A percentile compares a stretch with the other conserved stretches of the same genome.
These are phyloP conservation scores for Debaryomycetaceae sp. DNA, from an alignment of 1,139 yeast species.

Conservation along the genomic window DNA sequence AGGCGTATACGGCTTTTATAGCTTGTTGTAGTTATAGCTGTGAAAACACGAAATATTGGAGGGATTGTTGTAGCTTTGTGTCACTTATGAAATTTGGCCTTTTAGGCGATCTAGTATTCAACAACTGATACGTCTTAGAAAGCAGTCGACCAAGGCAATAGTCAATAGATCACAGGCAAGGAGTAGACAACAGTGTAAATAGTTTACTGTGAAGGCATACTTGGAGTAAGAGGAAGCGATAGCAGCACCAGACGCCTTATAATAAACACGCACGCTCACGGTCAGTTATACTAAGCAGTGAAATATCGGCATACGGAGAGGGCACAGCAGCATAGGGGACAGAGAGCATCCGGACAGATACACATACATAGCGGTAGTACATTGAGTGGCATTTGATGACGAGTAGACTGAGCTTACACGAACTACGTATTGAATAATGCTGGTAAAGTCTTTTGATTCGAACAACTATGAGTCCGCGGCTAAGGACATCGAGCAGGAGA, in stretches of 20 bases:
- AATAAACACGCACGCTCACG: background rate
- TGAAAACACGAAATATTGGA: background rate
- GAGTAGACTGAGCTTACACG: background rate
- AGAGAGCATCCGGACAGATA: background rate
- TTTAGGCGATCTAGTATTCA: background rate
- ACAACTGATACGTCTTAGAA: background rate
- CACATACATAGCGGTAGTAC: background rate
- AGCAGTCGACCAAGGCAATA: background rate
- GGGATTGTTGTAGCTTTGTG: background rate
- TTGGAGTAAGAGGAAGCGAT: background rate
- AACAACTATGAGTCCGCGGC: constrained; percentile 39
- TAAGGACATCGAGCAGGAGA: constrained; percentile 51
- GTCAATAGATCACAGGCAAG: background rate
- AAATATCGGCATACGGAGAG: background rate
- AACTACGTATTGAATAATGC: background rate
- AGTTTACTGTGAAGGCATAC: background rate
- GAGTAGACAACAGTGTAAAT: background rate
- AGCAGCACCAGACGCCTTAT: background rate
- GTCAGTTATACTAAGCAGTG: background rate
- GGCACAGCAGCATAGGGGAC: background rate
- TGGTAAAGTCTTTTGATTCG: background rate
- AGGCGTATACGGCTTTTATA: constrained; percentile 41
- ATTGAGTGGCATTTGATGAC: background rate
- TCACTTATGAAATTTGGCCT: background rate
- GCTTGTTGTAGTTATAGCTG: background rate